phyloP scores from a whole-genome alignment of 1,139 yeast species.

The Kodamaea sp. region DNA sequence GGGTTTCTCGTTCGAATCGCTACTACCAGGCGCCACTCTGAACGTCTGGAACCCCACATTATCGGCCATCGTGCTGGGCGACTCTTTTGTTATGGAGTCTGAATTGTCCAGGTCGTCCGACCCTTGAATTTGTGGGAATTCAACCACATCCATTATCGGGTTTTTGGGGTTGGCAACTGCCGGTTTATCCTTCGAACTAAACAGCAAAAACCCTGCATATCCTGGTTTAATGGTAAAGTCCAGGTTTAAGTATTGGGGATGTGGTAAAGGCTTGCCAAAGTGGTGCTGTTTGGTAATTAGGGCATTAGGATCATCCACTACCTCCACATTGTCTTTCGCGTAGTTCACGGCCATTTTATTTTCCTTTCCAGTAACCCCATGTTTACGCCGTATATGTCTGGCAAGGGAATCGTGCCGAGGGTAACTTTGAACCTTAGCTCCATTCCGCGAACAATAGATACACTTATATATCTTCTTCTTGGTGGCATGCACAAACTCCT shows the following conservation, averaged over 20 bases:
- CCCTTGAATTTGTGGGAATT: constrained; percentile 5
- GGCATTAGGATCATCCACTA: constrained; percentile 34
- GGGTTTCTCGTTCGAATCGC: not conserved
- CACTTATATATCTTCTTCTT: constrained; percentile 47
- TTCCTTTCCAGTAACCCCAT: constrained; percentile 49
- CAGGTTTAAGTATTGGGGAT: constrained; percentile 31
- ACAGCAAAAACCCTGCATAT: constrained; percentile 35
- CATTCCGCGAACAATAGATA: constrained; percentile 40
- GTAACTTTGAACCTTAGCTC: constrained; percentile 44
- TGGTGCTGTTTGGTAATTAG: constrained; percentile 14
- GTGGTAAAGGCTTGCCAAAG: constrained; percentile 30
- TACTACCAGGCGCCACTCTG: not conserved
- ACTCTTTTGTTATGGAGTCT: no score
- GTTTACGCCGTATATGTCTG: constrained; percentile 47
- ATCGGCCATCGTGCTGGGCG: not conserved
- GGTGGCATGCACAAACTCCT: constrained; percentile 52
- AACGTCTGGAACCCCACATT: constrained; percentile 5
- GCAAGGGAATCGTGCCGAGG: constrained; percentile 51
- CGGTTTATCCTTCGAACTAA: constrained; percentile 20
- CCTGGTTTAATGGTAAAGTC: constrained; percentile 33
- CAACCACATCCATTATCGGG: constrained; percentile 15
- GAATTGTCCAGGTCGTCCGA: constrained; percentile 1
- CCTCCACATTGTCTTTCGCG: constrained; percentile 47
- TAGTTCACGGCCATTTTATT: constrained; percentile 49
- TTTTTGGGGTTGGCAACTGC: constrained; percentile 9